phyloP scores from a whole-genome alignment of 768 basidiomycete species.

The Auricularia auricula-judae region DNA sequence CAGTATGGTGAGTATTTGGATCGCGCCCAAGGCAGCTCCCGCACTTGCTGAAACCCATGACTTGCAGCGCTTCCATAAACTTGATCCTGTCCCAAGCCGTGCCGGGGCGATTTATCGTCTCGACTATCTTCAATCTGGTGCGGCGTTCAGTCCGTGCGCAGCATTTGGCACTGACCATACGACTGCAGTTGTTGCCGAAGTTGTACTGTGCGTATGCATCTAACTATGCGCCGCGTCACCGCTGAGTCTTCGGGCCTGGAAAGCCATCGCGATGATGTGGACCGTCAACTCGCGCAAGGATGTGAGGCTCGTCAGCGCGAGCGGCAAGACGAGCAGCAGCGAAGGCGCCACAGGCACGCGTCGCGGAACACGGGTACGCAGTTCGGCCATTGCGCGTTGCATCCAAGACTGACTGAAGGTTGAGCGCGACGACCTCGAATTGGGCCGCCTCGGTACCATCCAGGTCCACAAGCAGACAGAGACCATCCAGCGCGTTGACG shows the following conservation, averaged over 20 bases:
- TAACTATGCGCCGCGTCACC: not conserved
- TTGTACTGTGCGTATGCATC: not conserved
- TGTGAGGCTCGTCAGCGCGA: not conserved
- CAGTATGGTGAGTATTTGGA: not conserved
- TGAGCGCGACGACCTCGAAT: not conserved
- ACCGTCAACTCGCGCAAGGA: not conserved
- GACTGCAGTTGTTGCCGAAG: not conserved
- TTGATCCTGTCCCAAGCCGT: not conserved
- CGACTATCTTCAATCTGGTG: not conserved
- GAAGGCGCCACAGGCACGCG: not conserved
- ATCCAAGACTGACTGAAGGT: not conserved
- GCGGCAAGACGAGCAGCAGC: constrained; percentile 1
- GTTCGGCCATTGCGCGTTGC: not conserved
- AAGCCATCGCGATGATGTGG: not conserved
- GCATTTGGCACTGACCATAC: not conserved
- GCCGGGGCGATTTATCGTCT: not conserved
- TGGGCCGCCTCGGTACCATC: not conserved
- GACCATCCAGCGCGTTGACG: not conserved
- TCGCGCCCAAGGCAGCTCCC: not conserved
- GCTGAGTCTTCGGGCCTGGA: not conserved
- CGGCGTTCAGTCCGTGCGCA: not conserved
- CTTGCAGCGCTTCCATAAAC: not conserved
- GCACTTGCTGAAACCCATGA: not conserved
- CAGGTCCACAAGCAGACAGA: constrained; percentile 1
- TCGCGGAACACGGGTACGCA: not conserved